phyloP scores from a whole-genome alignment of 495 filamentous ascomycete genomes.

The Pyrenula aspistea region DNA sequence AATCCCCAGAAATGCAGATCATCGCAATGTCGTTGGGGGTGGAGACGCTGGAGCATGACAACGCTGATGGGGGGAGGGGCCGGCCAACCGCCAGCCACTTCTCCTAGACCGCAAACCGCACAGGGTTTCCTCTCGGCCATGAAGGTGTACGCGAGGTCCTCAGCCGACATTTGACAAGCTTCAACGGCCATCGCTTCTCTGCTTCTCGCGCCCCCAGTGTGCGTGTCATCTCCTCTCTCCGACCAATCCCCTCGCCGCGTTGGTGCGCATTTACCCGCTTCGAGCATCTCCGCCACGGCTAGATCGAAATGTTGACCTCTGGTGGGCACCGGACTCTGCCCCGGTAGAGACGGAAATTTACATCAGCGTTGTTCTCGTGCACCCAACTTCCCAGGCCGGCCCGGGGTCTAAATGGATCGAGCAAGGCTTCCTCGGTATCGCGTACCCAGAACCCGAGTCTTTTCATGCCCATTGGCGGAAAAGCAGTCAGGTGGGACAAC shows the following conservation, averaged over 20 bases:
- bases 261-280: not conserved
- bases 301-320: not conserved
- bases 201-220: not conserved
- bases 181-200: not conserved
- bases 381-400: not conserved
- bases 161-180: not conserved
- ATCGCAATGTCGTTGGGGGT: not conserved
- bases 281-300: not conserved
- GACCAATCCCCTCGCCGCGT: not conserved
- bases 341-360: not conserved
- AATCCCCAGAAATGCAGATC: not conserved
- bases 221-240: not conserved
- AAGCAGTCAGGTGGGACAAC: not conserved
- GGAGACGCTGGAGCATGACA: not conserved
- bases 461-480: not conserved
- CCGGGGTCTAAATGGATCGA: not conserved
- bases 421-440: not conserved
- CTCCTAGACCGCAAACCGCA: not conserved
- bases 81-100: not conserved
- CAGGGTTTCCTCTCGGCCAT: not conserved
- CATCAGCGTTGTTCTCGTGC: not conserved
- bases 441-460: not conserved
- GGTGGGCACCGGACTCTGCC: not conserved
- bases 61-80: not conserved
- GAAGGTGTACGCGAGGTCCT: not conserved